A percentile compares a stretch with the other conserved stretches of the same genome.
Conservation (phyloP, 306 rosid species). For the Spatholobus suberectus region DNA sequence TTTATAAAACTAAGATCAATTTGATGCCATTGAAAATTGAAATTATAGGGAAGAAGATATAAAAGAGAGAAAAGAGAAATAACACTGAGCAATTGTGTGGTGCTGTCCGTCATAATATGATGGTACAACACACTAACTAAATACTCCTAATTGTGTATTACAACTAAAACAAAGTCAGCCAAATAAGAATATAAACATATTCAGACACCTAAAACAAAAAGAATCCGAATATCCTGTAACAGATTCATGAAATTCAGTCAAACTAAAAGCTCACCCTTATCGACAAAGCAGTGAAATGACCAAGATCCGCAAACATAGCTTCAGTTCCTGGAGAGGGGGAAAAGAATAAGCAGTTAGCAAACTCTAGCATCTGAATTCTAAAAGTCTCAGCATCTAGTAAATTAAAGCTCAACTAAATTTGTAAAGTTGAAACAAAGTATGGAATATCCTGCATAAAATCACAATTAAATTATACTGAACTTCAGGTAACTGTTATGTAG, state of each 20-base stretch:
- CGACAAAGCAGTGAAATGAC: slow-evolving; percentile 84
- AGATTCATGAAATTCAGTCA: slow-evolving; percentile 13
- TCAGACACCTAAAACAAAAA: neutral
- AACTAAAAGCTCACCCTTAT: slow-evolving; percentile 69
- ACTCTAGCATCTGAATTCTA: neutral
- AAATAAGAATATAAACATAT: neutral
- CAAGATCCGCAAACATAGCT: slow-evolving; percentile 96
- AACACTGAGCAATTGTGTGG: neutral
- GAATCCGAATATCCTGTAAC: neutral
- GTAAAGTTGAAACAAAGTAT: slow-evolving; percentile 29
- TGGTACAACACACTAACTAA: neutral
- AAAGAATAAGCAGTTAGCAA: slow-evolving; percentile 29
- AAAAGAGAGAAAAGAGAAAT: slow-evolving; percentile 13
- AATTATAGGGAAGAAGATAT: neutral
- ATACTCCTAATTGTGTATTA: neutral
- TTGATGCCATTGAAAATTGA: neutral
- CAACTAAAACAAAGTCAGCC: neutral
- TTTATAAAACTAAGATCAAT: neutral
- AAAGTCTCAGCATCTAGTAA: neutral
- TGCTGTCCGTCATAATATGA: neutral
- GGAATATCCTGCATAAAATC: slow-evolving; percentile 28
- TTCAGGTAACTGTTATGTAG: neutral
- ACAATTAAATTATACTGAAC: slow-evolving; percentile 14
- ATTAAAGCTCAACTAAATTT: slow-evolving; percentile 34
- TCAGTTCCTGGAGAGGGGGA: slow-evolving; percentile 66